Conservation (phyloP, 2,329 filamentous ascomycete species). For the Ascochyta lentis region DNA sequence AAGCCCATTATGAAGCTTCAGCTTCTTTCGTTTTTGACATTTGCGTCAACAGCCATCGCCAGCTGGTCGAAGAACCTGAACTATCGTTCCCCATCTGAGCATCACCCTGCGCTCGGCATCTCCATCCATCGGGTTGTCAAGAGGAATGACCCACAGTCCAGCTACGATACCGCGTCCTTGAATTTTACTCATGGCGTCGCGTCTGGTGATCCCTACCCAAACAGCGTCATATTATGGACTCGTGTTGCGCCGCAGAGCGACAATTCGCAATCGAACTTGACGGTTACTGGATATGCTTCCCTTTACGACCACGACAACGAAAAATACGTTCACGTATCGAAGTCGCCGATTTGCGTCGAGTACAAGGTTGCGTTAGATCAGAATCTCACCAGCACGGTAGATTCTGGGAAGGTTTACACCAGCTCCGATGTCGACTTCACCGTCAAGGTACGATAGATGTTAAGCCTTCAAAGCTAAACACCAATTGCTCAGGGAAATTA, state of each 20-base stretch:
- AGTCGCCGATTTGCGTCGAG: slow-evolving; percentile 70
- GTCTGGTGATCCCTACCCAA: slow-evolving; percentile 55
- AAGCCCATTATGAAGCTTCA: slow-evolving; percentile 37
- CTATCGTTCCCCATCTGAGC: slow-evolving; percentile 70
- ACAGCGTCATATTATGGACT: slow-evolving; percentile 48
- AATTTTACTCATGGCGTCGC: slow-evolving; percentile 56
- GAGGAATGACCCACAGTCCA: slow-evolving; percentile 49
- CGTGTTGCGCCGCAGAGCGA: slow-evolving; percentile 48
- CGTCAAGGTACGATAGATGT: slow-evolving; percentile 62
- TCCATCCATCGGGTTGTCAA: slow-evolving; percentile 68
- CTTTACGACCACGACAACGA: slow-evolving; percentile 62
- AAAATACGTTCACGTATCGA: slow-evolving; percentile 60
- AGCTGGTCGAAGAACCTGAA: slow-evolving; percentile 63
- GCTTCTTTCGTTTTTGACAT: slow-evolving; percentile 27
- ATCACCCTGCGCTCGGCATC: slow-evolving; percentile 69
- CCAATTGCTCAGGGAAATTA: too few species aligned
- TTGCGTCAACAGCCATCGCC: slow-evolving; percentile 27
- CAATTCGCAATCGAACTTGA: slow-evolving; percentile 52
- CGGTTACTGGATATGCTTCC: slow-evolving; percentile 63
- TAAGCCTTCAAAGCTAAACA: not conserved
- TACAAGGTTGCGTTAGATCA: slow-evolving; percentile 65
- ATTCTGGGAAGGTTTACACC: slow-evolving; percentile 69
- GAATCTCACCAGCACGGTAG: slow-evolving; percentile 57
- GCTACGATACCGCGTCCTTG: slow-evolving; percentile 30
- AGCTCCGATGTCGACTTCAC: slow-evolving; percentile 79